A percentile compares a stretch with the other conserved stretches of the same genome.
phyloP scores from a whole-genome alignment of 1,284 basidiomycete genomes.

The Malassezia slooffiae region DNA sequence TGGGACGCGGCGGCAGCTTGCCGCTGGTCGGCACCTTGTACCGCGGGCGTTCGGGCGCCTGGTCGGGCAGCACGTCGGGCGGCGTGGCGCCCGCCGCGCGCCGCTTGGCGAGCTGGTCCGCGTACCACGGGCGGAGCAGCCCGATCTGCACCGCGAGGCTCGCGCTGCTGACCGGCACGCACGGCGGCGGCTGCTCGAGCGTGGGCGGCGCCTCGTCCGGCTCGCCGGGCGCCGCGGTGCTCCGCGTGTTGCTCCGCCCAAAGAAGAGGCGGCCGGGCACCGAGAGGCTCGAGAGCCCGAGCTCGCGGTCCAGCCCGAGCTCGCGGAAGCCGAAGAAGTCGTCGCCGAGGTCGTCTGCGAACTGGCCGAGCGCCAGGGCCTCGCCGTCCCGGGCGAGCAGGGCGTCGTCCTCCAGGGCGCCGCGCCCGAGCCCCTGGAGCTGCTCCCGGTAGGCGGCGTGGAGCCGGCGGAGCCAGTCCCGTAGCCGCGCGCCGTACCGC shows the following conservation, averaged over 20 bases:
- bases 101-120: conserved; percentile 23
- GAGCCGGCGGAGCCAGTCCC: conserved; percentile 74
- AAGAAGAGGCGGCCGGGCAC: conserved; percentile 70
- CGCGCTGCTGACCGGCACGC: conserved; percentile 58
- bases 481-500: conserved; percentile 64
- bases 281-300: conserved; percentile 65
- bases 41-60: conserved; percentile 32
- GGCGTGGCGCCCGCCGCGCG: conserved; percentile 5
- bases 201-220: conserved; percentile 14
- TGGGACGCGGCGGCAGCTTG: conserved; percentile 29
- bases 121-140: conserved; percentile 63
- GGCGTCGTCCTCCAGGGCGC: conserved; percentile 55
- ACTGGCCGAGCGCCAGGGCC: conserved; percentile 65
- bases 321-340: conserved; percentile 84
- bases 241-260: conserved; percentile 50
- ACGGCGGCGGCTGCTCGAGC: conserved; percentile 70
- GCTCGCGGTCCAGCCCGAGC: conserved; percentile 75
- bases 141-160: conserved; percentile 70
- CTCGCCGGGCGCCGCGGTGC: not conserved
- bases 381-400: conserved; percentile 70
- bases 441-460: conserved; percentile 65
- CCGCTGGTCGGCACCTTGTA: conserved; percentile 42
- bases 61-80: conserved; percentile 25
- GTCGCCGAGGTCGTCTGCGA: conserved; percentile 76
- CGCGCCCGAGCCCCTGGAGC: conserved; percentile 50